Percentiles rank a stretch among this genome's conserved stretches.
phyloP scores from a whole-genome alignment of 2,329 filamentous ascomycete species.

The Rhexocercosporidium sp. region DNA sequence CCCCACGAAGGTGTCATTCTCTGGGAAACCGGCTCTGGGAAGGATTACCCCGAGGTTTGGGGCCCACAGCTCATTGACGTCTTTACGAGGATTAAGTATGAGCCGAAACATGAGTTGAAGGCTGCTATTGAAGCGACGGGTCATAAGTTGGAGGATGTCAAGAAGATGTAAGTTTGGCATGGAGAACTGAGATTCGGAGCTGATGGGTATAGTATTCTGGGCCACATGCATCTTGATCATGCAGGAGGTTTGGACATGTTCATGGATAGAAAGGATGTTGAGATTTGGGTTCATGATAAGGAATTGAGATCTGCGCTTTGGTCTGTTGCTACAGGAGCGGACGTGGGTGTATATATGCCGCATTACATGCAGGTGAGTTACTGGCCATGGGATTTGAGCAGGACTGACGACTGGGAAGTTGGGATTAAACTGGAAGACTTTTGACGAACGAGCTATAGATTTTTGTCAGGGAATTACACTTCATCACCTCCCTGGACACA shows the following conservation, averaged over 20 bases:
- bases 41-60: conserved; percentile 41
- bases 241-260: conserved; percentile 54
- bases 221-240: conserved; percentile 54
- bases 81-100: conserved; percentile 43
- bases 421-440: conserved; percentile 50
- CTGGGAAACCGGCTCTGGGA: conserved; percentile 37
- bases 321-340: conserved; percentile 49
- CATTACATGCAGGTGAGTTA: conserved; percentile 40
- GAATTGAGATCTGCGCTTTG: conserved; percentile 53
- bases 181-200: not conserved
- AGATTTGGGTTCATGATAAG: conserved; percentile 53
- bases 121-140: conserved; percentile 44
- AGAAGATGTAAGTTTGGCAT: conserved; percentile 42
- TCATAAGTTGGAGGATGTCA: conserved; percentile 52
- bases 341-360: conserved; percentile 47
- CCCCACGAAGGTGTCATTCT: conserved; percentile 37
- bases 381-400: not conserved
- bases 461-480: conserved; percentile 47
- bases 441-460: conserved; percentile 46
- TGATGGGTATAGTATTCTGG: conserved; percentile 43
- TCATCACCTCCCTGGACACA: conserved; percentile 39
- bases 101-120: conserved; percentile 37
- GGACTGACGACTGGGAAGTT: conserved; percentile 31
- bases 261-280: conserved; percentile 45
- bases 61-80: conserved; percentile 45